Evolutionary conservation across 1,284 basidiomycete genomes (phyloP).

Genomic region (Coniferiporia sulphurascens): DNA sequence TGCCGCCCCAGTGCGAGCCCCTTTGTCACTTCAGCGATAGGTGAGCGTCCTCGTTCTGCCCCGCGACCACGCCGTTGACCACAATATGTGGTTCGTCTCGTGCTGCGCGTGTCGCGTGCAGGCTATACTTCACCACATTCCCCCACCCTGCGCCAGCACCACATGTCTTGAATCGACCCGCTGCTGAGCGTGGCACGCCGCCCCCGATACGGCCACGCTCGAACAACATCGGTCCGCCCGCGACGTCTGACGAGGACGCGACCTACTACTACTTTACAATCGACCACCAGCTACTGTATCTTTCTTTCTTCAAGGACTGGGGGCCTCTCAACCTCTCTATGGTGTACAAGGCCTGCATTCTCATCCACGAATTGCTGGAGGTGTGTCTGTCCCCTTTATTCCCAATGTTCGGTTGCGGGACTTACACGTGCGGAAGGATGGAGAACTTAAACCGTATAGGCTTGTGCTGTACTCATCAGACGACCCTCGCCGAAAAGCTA

Average conservation of each 20-base stretch:
- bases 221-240: slow-evolving; percentile 45
- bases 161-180: slow-evolving; percentile 53
- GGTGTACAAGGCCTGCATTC: slow-evolving; percentile 92
- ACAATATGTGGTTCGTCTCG: neutral
- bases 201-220: slow-evolving; percentile 58
- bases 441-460: slow-evolving; percentile 58
- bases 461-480: slow-evolving; percentile 89
- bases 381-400: slow-evolving; percentile 39
- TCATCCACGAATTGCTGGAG: slow-evolving; percentile 84
- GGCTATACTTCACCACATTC: slow-evolving; percentile 81
- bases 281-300: slow-evolving; percentile 89
- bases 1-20: slow-evolving; percentile 64
- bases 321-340: slow-evolving; percentile 91
- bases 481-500: slow-evolving; percentile 85
- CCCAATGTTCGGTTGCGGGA: slow-evolving; percentile 20
- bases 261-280: slow-evolving; percentile 84
- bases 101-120: slow-evolving; percentile 27
- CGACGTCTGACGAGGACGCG: slow-evolving; percentile 62
- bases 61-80: too few species aligned
- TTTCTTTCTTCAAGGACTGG: slow-evolving; percentile 93
- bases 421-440: slow-evolving; percentile 46
- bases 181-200: slow-evolving; percentile 43
- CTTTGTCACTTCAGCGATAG: slow-evolving; percentile 72
- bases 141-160: slow-evolving; percentile 63
- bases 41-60: slow-evolving; percentile 29